These are phyloP conservation scores for Barbatosphaeria neglecta DNA, from an alignment of 495 filamentous ascomycete species.

Conservation along the genomic window DNA sequence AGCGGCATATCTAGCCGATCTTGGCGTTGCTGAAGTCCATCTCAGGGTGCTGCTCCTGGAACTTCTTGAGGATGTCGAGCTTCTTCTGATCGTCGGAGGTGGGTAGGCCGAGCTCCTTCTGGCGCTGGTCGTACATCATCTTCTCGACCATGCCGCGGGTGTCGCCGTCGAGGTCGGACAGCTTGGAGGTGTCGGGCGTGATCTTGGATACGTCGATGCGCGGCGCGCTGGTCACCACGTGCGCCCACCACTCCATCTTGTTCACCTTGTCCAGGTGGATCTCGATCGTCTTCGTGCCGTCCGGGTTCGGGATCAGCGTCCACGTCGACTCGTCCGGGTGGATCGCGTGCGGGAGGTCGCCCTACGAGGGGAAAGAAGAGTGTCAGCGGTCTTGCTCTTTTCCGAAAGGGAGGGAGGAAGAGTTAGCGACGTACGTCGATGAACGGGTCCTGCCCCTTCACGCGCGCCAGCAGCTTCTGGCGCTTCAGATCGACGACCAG, in stretches of 20 bases:
- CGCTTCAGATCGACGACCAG: slow-evolving; percentile 74
- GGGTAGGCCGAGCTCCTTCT: slow-evolving; percentile 83
- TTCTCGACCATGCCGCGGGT: slow-evolving; percentile 98
- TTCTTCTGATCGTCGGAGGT: slow-evolving; percentile 90
- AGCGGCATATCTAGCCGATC: slow-evolving; percentile 33
- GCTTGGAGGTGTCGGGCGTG: slow-evolving; percentile 77
- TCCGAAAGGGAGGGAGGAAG: neutral
- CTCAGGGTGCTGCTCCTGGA: slow-evolving; percentile 64
- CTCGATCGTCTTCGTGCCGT: slow-evolving; percentile 60
- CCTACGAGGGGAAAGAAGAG: slow-evolving; percentile 42
- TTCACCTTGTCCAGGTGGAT: slow-evolving; percentile 94
- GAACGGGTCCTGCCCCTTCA: slow-evolving; percentile 82
- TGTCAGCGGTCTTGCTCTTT: neutral
- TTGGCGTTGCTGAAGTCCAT: slow-evolving; percentile 77
- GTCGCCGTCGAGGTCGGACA: slow-evolving; percentile 89
- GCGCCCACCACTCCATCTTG: slow-evolving; percentile 97
- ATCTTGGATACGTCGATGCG: slow-evolving; percentile 94
- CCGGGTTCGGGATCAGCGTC: slow-evolving; percentile 66
- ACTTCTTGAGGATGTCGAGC: slow-evolving; percentile 81
- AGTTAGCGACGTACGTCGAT: slow-evolving; percentile 53
- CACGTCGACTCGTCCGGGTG: slow-evolving; percentile 80
- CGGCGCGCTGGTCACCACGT: slow-evolving; percentile 72
- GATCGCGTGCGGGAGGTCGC: slow-evolving; percentile 71
- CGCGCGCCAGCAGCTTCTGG: slow-evolving; percentile 61
- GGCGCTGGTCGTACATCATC: slow-evolving; percentile 99